Evolutionary conservation across 495 filamentous ascomycete genomes (phyloP).

Genomic region (Lophium mytilinum): DNA sequence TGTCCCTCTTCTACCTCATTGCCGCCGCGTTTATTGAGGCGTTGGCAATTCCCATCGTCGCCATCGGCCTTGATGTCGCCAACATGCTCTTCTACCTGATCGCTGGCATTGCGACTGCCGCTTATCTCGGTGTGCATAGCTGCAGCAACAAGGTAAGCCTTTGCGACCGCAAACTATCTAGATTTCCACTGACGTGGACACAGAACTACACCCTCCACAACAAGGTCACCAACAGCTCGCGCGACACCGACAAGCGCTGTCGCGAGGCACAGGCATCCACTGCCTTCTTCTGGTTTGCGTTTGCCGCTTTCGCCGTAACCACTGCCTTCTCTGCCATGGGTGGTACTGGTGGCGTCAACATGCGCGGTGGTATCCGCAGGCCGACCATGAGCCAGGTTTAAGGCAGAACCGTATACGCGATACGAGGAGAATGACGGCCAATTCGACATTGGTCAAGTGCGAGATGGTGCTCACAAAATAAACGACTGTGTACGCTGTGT

Average conservation of each 20-base stretch:
- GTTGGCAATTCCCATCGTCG: conserved; percentile 46
- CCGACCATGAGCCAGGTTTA: conserved; percentile 61
- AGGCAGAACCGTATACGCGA: conserved; percentile 7
- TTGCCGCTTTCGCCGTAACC: conserved; percentile 50
- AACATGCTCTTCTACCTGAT: conserved; percentile 60
- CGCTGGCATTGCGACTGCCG: conserved; percentile 56
- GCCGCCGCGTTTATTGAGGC: conserved; percentile 43
- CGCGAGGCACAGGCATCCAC: conserved; percentile 58
- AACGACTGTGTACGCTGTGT: too few relatives aligned
- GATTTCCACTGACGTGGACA: conserved; percentile 5
- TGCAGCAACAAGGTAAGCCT: conserved; percentile 54
- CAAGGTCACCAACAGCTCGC: conserved; percentile 51
- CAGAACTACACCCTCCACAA: conserved; percentile 51
- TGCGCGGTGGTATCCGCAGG: conserved; percentile 41
- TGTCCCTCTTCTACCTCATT: conserved; percentile 55
- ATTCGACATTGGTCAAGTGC: too few relatives aligned
- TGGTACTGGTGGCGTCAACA: conserved; percentile 35
- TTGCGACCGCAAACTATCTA: not conserved
- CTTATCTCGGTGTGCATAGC: conserved; percentile 49
- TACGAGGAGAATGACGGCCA: too few relatives aligned
- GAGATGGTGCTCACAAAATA: too few relatives aligned
- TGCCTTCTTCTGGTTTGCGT: conserved; percentile 68
- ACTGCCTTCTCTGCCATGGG: conserved; percentile 44
- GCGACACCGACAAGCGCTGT: conserved; percentile 49
- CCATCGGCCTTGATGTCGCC: conserved; percentile 49